phyloP scores from a whole-genome alignment of 768 basidiomycete species.

The Boletus subparvulus region DNA sequence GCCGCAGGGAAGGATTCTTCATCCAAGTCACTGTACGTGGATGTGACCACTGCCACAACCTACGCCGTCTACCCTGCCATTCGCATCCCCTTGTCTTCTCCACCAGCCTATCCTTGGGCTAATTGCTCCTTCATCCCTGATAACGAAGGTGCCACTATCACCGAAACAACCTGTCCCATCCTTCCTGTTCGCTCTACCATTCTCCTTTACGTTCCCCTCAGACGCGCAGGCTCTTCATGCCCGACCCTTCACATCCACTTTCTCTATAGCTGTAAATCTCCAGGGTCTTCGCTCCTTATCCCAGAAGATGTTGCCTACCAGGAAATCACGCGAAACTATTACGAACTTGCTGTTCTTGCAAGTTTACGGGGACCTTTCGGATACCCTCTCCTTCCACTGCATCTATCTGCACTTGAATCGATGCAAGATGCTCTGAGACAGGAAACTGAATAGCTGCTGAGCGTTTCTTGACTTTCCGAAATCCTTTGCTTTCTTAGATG shows the following conservation, averaged over 20 bases:
- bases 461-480: background rate
- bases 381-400: constrained; percentile 63
- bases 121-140: constrained; percentile 37
- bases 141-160: constrained; percentile 18
- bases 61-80: constrained; percentile 48
- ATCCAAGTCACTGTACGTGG: constrained; percentile 33
- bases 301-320: constrained; percentile 35
- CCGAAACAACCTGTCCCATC: constrained; percentile 39
- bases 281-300: constrained; percentile 37
- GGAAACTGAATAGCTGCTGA: constrained; percentile 20
- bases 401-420: constrained; percentile 68
- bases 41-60: constrained; percentile 41
- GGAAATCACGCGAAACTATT: constrained; percentile 68
- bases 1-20: constrained; percentile 30
- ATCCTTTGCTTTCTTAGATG: constrained; percentile 14
- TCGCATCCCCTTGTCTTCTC: constrained; percentile 44
- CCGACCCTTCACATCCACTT: constrained; percentile 62
- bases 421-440: constrained; percentile 48
- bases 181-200: constrained; percentile 58
- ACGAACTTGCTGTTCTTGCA: constrained; percentile 67
- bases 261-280: constrained; percentile 48
- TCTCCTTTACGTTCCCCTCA: constrained; percentile 55
- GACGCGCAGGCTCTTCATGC: constrained; percentile 37
- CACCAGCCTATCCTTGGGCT: constrained; percentile 27
- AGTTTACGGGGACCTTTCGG: constrained; percentile 41